Percentiles rank a stretch among this genome's conserved stretches.
Evolutionary conservation across 495 filamentous ascomycete species (phyloP).

Genomic region (Penicillium lividum): DNA sequence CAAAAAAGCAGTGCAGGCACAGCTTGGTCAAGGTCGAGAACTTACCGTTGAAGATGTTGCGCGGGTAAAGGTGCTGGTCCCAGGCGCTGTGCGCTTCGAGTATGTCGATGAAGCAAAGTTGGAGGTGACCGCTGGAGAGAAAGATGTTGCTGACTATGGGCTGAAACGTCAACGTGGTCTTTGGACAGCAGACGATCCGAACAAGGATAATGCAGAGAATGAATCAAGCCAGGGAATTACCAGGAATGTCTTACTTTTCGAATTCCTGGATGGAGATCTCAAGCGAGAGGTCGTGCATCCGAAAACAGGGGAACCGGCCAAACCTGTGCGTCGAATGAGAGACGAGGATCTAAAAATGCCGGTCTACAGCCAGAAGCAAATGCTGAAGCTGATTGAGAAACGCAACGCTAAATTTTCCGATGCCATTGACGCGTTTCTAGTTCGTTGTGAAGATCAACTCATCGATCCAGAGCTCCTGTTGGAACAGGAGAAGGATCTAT

Average conservation of each 20-base stretch:
- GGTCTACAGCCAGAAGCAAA: slow-evolving; percentile 87
- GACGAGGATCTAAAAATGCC: slow-evolving; percentile 91
- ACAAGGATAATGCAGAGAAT: slow-evolving; percentile 31
- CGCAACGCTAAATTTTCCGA: slow-evolving; percentile 81
- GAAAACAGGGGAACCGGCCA: slow-evolving; percentile 70
- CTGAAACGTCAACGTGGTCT: slow-evolving; percentile 9
- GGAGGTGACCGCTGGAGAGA: slow-evolving; percentile 70
- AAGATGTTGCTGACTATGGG: slow-evolving; percentile 30
- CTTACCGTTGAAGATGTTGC: slow-evolving; percentile 78
- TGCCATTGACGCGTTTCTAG: slow-evolving; percentile 76
- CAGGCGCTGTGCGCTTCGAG: slow-evolving; percentile 73
- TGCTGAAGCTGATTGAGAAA: slow-evolving; percentile 88
- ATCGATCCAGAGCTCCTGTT: slow-evolving; percentile 70
- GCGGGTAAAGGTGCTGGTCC: slow-evolving; percentile 74
- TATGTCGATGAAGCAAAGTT: slow-evolving; percentile 84
- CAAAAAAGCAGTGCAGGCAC: slow-evolving; percentile 77
- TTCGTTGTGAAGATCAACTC: slow-evolving; percentile 63
- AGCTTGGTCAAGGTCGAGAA: slow-evolving; percentile 62
- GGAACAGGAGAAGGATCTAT: slow-evolving; percentile 43
- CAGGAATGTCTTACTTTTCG: slow-evolving; percentile 78
- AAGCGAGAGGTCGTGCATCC: slow-evolving; percentile 72
- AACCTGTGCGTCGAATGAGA: slow-evolving; percentile 60
- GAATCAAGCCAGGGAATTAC: slow-evolving; percentile 34
- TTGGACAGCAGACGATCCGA: slow-evolving; percentile 29
- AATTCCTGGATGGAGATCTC: slow-evolving; percentile 89